Percentiles rank a stretch among this genome's conserved stretches.
phyloP scores from a whole-genome alignment of 169 alveolate species.

The Eimeria sp. region DNA sequence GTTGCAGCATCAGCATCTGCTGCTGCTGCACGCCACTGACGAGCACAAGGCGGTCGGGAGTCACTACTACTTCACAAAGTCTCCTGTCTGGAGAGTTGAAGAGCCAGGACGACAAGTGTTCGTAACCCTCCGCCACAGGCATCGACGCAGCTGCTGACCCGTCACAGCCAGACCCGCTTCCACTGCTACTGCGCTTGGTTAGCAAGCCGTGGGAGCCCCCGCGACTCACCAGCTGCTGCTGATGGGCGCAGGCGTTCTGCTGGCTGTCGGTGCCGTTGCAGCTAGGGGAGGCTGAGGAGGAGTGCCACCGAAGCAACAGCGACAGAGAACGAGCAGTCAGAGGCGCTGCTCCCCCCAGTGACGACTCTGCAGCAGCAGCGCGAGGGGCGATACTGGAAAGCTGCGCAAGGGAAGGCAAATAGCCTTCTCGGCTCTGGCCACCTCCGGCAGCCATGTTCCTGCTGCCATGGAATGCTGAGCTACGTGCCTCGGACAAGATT shows the following conservation, averaged over 20 bases:
- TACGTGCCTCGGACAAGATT: background rate
- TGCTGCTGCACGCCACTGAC: slow-evolving; percentile 57
- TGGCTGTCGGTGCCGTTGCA: background rate
- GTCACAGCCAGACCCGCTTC: background rate
- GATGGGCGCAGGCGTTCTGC: background rate
- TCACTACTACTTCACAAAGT: slow-evolving; percentile 51
- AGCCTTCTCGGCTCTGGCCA: background rate
- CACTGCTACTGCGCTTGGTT: background rate
- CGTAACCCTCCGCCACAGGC: slow-evolving; percentile 60
- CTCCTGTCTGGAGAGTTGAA: slow-evolving; percentile 56
- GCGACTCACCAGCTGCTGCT: slow-evolving; percentile 19
- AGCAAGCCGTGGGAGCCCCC: background rate
- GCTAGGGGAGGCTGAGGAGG: background rate
- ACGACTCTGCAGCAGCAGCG: background rate
- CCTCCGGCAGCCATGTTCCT: background rate
- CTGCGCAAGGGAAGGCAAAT: background rate
- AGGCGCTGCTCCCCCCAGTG: background rate
- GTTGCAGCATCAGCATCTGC: slow-evolving; percentile 4
- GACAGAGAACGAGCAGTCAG: background rate
- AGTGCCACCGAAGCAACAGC: background rate
- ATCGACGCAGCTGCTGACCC: slow-evolving; percentile 12
- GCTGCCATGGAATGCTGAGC: background rate
- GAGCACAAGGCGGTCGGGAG: slow-evolving; percentile 69
- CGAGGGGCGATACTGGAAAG: slow-evolving; percentile 56
- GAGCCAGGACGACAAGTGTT: slow-evolving; percentile 63